A percentile compares a stretch with the other conserved stretches of the same genome.
These are phyloP conservation scores for Macrophomina phaseolina DNA, from an alignment of 2,329 filamentous ascomycete genomes.

Conservation along the genomic window DNA sequence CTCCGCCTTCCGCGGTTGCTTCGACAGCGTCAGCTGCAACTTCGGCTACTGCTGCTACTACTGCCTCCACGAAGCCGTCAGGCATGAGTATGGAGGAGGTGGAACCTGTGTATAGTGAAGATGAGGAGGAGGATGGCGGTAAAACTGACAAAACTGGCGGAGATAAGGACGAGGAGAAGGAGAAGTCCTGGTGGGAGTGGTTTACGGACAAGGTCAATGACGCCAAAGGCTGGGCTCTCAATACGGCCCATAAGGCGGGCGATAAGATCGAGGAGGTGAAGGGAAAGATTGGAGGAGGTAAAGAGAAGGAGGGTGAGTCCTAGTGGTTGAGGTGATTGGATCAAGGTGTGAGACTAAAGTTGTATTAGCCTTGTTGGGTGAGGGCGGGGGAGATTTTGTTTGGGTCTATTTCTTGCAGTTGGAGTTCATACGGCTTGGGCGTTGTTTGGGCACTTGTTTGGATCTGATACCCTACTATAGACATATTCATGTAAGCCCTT, in stretches of 20 bases:
- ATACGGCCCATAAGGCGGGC: constrained; percentile 14
- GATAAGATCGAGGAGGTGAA: constrained; percentile 22
- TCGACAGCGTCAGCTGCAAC: constrained; percentile 27
- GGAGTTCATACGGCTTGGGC: too few species aligned
- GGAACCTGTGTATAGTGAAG: not conserved
- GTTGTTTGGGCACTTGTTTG: not conserved
- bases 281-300: constrained; percentile 7
- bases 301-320: not conserved
- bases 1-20: constrained; percentile 1
- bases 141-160: not conserved
- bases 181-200: constrained; percentile 44
- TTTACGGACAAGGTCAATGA: constrained; percentile 43
- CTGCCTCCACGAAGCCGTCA: not conserved
- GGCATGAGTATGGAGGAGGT: not conserved
- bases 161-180: constrained; percentile 19
- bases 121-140: not conserved
- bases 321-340: not conserved
- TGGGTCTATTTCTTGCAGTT: too few species aligned
- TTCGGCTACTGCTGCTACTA: constrained; percentile 9
- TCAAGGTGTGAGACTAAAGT: not conserved
- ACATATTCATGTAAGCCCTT: not conserved
- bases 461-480: not conserved
- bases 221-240: constrained; percentile 40
- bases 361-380: too few species aligned
- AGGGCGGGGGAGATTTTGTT: too few species aligned